Evolutionary conservation across 2,329 filamentous ascomycete genomes (phyloP).

Genomic region (Leptographium galeiforme): DNA sequence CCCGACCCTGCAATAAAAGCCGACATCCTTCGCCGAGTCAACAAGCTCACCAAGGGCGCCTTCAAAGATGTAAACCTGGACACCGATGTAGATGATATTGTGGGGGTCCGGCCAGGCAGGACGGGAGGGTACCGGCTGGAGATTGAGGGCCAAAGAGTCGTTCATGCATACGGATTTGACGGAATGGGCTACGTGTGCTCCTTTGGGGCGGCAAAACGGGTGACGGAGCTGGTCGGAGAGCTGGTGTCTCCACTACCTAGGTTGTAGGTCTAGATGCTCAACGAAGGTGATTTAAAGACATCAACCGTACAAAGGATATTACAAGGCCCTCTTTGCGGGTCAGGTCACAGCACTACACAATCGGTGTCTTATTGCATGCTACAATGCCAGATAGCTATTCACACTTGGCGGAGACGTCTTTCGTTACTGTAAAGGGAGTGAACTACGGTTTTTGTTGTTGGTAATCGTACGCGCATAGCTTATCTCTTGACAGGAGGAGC

Average conservation of each 20-base stretch:
- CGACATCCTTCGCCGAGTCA: not conserved
- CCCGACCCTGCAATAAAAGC: not conserved
- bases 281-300: too few species aligned
- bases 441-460: too few species aligned
- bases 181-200: slow-evolving; percentile 3
- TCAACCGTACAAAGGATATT: too few species aligned
- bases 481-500: too few species aligned
- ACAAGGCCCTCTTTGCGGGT: too few species aligned
- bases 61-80: not conserved
- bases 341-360: too few species aligned
- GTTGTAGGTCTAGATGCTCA: too few species aligned
- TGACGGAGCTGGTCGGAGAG: not conserved
- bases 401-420: too few species aligned
- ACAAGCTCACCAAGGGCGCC: not conserved
- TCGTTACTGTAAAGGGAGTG: too few species aligned
- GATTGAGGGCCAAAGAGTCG: not conserved
- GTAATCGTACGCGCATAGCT: too few species aligned
- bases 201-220: slow-evolving; percentile 1
- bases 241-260: not conserved
- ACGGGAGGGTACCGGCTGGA: slow-evolving; percentile 1
- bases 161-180: slow-evolving; percentile 3
- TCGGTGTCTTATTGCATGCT: too few species aligned
- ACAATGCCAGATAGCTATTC: too few species aligned
- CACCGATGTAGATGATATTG: slow-evolving; percentile 1
- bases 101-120: slow-evolving; percentile 1